Percentiles rank a stretch among this genome's conserved stretches.
Conservation (phyloP, 1,284 basidiomycete species). For the Tylopilus orsonianus region DNA sequence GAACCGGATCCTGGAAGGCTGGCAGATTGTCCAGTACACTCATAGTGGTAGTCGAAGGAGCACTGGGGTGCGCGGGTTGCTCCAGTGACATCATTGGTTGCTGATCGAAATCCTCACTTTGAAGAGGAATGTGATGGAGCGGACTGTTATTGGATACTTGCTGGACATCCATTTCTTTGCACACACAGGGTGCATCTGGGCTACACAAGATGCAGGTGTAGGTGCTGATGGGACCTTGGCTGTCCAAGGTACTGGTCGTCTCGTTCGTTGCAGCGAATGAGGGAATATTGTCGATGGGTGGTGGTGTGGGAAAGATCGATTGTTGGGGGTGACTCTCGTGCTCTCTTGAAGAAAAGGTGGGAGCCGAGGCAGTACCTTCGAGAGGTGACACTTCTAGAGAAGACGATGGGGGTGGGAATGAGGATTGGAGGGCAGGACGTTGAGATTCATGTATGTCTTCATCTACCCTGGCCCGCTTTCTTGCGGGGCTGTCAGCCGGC, state of each 20-base stretch:
- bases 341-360: slow-evolving; percentile 8
- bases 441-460: slow-evolving; percentile 33
- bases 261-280: slow-evolving; percentile 31
- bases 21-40: slow-evolving; percentile 77
- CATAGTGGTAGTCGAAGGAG: slow-evolving; percentile 18
- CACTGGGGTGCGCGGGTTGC: slow-evolving; percentile 15
- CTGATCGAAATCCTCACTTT: slow-evolving; percentile 18
- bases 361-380: slow-evolving; percentile 6
- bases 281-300: slow-evolving; percentile 34
- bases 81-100: slow-evolving; percentile 28
- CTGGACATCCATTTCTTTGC: slow-evolving; percentile 60
- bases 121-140: slow-evolving; percentile 14
- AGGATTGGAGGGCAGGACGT: slow-evolving; percentile 30
- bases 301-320: slow-evolving; percentile 24
- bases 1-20: slow-evolving; percentile 74
- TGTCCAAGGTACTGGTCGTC: slow-evolving; percentile 22
- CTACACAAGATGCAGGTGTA: slow-evolving; percentile 67
- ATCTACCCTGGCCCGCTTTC: slow-evolving; percentile 45
- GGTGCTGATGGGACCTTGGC: slow-evolving; percentile 34
- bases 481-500: slow-evolving; percentile 15
- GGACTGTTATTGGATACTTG: slow-evolving; percentile 32
- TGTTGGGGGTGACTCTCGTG: slow-evolving; percentile 13
- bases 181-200: slow-evolving; percentile 70
- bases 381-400: slow-evolving; percentile 18
- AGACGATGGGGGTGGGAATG: slow-evolving; percentile 22